phyloP scores from a whole-genome alignment of 495 filamentous ascomycete genomes.

The Talaromyces borbonicus region DNA sequence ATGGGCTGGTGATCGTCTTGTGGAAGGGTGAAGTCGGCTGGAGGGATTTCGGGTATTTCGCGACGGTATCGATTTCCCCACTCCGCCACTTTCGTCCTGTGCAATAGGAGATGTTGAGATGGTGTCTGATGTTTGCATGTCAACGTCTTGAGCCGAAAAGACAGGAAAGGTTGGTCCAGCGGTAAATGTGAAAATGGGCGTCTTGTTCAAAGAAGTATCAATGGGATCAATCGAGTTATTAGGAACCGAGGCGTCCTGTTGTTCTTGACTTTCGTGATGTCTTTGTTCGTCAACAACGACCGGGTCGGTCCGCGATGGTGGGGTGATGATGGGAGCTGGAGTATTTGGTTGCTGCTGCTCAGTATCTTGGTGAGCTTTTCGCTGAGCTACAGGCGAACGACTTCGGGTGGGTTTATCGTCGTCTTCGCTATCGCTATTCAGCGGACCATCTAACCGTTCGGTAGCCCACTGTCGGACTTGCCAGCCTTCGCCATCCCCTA shows the following conservation, averaged over 20 bases:
- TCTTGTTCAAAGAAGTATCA: slow-evolving; percentile 17
- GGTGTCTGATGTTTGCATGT: slow-evolving; percentile 11
- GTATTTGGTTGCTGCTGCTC: slow-evolving; percentile 23
- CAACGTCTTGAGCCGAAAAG: slow-evolving; percentile 17
- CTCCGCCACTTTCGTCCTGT: slow-evolving; percentile 28
- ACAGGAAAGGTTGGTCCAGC: slow-evolving; percentile 51
- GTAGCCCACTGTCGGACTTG: slow-evolving; percentile 75
- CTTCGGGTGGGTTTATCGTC: slow-evolving; percentile 50
- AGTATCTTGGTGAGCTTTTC: slow-evolving; percentile 36
- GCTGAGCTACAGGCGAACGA: slow-evolving; percentile 51
- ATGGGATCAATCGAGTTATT: slow-evolving; percentile 17
- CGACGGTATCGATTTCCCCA: slow-evolving; percentile 43
- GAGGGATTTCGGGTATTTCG: slow-evolving; percentile 42
- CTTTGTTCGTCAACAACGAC: slow-evolving; percentile 27
- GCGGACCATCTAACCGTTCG: slow-evolving; percentile 58
- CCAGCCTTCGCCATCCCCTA: slow-evolving; percentile 73
- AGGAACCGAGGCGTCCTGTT: slow-evolving; percentile 17
- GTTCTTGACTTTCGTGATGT: slow-evolving; percentile 13
- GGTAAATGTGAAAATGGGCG: slow-evolving; percentile 56
- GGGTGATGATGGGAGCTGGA: slow-evolving; percentile 29
- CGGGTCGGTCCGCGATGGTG: slow-evolving; percentile 35
- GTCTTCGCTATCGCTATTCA: slow-evolving; percentile 62
- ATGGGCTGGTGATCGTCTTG: slow-evolving; percentile 33
- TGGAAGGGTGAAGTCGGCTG: slow-evolving; percentile 37
- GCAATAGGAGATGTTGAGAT: slow-evolving; percentile 13